Evolutionary conservation across 805 yeast genomes (phyloP).

Genomic region (Saccharomycopsis lassenensis): DNA sequence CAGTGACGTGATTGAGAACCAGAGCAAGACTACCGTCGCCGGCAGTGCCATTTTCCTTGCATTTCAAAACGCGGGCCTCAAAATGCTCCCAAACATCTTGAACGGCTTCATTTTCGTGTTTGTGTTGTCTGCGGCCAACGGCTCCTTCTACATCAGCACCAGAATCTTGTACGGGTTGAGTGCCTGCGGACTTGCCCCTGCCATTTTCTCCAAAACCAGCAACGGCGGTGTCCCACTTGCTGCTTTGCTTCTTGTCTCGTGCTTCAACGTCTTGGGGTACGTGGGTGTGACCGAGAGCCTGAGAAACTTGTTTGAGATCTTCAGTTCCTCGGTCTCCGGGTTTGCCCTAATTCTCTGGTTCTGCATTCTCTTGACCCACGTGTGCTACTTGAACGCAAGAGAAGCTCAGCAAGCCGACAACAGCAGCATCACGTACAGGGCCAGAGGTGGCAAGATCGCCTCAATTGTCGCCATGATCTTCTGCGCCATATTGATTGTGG

Average conservation of each 20-base stretch:
- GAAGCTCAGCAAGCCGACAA: conserved; percentile 33
- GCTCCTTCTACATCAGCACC: conserved; percentile 35
- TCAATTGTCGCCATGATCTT: conserved; percentile 29
- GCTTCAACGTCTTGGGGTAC: conserved; percentile 32
- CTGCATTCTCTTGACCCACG: conserved; percentile 32
- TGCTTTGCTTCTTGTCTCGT: conserved; percentile 29
- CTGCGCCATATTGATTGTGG: conserved; percentile 27
- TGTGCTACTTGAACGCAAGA: conserved; percentile 34
- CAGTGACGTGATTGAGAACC: conserved; percentile 28
- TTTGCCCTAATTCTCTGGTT: conserved; percentile 37
- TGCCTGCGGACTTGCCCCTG: conserved; percentile 35
- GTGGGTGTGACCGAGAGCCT: conserved; percentile 32
- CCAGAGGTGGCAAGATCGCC: conserved; percentile 35
- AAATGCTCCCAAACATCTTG: conserved; percentile 36
- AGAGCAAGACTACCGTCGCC: conserved; percentile 31
- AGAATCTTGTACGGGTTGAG: conserved; percentile 33
- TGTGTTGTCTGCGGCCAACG: conserved; percentile 32
- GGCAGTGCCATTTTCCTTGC: conserved; percentile 42
- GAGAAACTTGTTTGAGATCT: conserved; percentile 30
- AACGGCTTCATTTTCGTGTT: conserved; percentile 39
- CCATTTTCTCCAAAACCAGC: conserved; percentile 30
- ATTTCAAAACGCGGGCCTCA: conserved; percentile 36
- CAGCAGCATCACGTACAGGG: conserved; percentile 27
- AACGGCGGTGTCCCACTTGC: conserved; percentile 35
- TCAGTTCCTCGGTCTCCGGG: conserved; percentile 35